These are phyloP conservation scores for Closterium sp. DNA, from an alignment of 139 green algal genomes.

Conservation along the genomic window DNA sequence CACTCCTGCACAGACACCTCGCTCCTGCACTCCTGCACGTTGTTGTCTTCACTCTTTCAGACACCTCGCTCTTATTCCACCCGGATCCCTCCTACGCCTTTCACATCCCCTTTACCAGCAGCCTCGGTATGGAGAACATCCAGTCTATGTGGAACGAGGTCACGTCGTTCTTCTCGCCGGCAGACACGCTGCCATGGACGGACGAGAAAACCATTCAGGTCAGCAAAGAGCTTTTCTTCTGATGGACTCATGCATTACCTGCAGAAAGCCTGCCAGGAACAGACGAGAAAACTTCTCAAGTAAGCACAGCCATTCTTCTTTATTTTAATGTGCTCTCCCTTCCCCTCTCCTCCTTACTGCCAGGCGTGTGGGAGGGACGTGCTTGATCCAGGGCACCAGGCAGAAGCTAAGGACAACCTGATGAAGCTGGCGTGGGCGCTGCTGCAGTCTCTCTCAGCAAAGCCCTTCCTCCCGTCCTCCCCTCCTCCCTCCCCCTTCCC, in stretches of 20 bases:
- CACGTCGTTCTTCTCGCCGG: neutral
- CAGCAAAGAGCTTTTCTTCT: too few species aligned
- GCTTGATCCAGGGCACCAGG: neutral
- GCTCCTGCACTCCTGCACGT: too few species aligned
- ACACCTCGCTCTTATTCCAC: neutral
- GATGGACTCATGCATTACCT: too few species aligned
- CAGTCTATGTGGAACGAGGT: neutral
- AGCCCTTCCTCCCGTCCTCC: too few species aligned
- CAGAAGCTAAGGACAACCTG: neutral
- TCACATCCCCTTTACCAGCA: neutral
- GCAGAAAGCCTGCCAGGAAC: too few species aligned
- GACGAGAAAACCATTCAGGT: neutral
- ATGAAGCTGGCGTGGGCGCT: constrained; percentile 4
- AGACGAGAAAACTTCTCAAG: neutral
- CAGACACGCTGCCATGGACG: neutral
- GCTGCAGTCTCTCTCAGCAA: too few species aligned
- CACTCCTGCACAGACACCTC: neutral
- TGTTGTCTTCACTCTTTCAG: neutral
- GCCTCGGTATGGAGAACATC: neutral
- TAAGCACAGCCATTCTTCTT: neutral
- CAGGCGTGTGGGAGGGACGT: neutral
- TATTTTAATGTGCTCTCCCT: too few species aligned
- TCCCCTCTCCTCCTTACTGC: too few species aligned
- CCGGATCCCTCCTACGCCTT: neutral
- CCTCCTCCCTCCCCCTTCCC: too few species aligned